phyloP scores from a whole-genome alignment of 2,329 filamentous ascomycete species.

The Penicillium oxalicum region DNA sequence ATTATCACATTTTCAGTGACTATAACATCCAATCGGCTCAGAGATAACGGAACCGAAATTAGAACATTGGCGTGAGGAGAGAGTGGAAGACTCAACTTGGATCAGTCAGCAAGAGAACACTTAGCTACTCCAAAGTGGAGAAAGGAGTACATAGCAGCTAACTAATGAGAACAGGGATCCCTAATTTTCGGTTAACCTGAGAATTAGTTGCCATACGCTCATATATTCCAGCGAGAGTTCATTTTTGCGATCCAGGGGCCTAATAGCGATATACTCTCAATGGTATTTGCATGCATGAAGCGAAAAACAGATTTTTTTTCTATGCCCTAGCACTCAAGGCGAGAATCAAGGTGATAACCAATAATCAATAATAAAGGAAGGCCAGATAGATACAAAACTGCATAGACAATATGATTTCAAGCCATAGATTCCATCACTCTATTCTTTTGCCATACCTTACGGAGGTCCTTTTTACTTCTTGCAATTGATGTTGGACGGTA shows the following conservation, averaged over 20 bases:
- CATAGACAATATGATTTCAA: not conserved
- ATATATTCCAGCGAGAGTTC: not conserved
- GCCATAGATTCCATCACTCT: not conserved
- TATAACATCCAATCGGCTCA: too few species aligned
- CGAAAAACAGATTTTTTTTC: not conserved
- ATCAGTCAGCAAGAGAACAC: too few species aligned
- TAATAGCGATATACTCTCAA: not conserved
- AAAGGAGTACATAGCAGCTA: too few species aligned
- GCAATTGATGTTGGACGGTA: not conserved
- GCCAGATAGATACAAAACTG: not conserved
- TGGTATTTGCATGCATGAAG: not conserved
- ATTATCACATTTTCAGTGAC: too few species aligned
- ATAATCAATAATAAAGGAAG: not conserved
- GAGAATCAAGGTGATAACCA: not conserved
- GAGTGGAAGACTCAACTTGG: too few species aligned
- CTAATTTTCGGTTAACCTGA: too few species aligned
- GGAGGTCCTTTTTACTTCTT: conserved; percentile 2
- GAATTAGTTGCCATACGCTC: too few species aligned
- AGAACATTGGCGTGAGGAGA: too few species aligned
- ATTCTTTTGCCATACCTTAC: not conserved
- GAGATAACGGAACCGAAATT: too few species aligned
- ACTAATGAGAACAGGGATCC: too few species aligned
- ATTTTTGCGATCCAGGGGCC: not conserved
- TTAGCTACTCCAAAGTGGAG: too few species aligned
- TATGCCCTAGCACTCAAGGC: not conserved